Base-by-base conservation (phyloP, 2,329 filamentous ascomycete genomes). In the Fusarium sp. region DNA sequence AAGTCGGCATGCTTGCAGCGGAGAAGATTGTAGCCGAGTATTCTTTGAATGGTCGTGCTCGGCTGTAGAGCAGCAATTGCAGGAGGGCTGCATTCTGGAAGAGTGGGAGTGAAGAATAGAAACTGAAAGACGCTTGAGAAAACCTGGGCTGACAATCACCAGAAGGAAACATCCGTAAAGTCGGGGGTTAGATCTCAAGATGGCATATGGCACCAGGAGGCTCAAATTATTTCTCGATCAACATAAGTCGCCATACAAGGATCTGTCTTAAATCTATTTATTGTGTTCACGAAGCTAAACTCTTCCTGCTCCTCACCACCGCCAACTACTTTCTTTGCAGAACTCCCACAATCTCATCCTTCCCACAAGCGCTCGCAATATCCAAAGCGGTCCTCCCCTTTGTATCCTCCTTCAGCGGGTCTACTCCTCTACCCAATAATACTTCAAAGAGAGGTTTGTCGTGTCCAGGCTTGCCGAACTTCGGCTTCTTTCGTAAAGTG, bases 341-440 rank as follows among this genome's bases (percentile, higher is more conserved):
- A 2, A 77, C 60, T 5, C 27, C 50, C 18, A 78, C 65, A 42
- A 78, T 73, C 13, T 65, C 66, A 38, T 73, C 35, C 36, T 76
- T 77, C 20, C 70, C 74, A 57, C 50, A 76, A 56, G 76, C 76
- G 68, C 66, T 78, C 6, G 76, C 76, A 8, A 75, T 35, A 64
- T 78, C 76, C 54, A 78, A 65, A 3, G 76, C 74, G 10, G 70
- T 78, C 33, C 74, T 74, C 22, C 76, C 76, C 22, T 60, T 63
- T 0, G 14, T 13, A 40, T 78, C 76, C 61, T 78, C 76, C 52
- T 42, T 76, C 65, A 78, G 9, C 1, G 76, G 76, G 56, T 78
- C 76, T 1, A 74, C 2, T 3, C 76, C 76, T 13, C 73, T 74
- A 0, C 36, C 20, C 42, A 78, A 47, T 59, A 78, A 65, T 3